Percentiles rank a stretch among this genome's conserved stretches.
Evolutionary conservation across 352 stramenopile species (phyloP).

Genomic region (Pythium dissimile): DNA sequence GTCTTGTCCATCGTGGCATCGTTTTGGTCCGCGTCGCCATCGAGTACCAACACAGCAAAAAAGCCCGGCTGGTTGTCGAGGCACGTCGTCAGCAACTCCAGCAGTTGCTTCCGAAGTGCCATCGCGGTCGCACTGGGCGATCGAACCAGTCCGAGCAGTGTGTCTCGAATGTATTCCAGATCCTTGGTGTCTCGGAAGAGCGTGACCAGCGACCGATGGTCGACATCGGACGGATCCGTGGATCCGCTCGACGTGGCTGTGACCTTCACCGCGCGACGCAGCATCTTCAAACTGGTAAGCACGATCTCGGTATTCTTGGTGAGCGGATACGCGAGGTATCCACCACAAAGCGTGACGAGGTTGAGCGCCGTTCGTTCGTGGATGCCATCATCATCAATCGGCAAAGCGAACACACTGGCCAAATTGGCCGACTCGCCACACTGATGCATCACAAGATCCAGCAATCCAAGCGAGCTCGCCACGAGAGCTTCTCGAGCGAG

Average conservation of each 20-base stretch:
- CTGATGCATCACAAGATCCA: conserved; percentile 35
- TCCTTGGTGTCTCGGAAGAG: conserved; percentile 46
- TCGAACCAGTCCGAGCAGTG: conserved; percentile 37
- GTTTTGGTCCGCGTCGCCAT: conserved; percentile 19
- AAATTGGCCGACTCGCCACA: conserved; percentile 3
- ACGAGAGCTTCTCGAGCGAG: conserved; percentile 35
- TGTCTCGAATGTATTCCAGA: conserved; percentile 34
- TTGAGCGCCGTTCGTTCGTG: conserved; percentile 40
- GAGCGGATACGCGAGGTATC: conserved; percentile 47
- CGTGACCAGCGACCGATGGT: conserved; percentile 45
- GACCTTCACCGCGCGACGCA: conserved; percentile 38
- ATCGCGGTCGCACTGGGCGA: conserved; percentile 6
- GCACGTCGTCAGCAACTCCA: conserved; percentile 50
- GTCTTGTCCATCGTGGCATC: conserved; percentile 3
- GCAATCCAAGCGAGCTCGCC: conserved; percentile 40
- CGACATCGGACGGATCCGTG: not conserved
- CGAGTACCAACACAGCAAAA: conserved; percentile 49
- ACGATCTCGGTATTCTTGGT: conserved; percentile 34
- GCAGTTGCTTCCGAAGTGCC: conserved; percentile 30
- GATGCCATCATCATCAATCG: conserved; percentile 39
- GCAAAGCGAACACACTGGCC: conserved; percentile 30
- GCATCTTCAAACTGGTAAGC: conserved; percentile 44
- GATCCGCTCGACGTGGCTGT: conserved; percentile 2
- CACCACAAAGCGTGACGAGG: conserved; percentile 46
- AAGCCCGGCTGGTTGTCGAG: conserved; percentile 63